A percentile compares a stretch with the other conserved stretches of the same genome.
Evolutionary conservation across 2,329 filamentous ascomycete species (phyloP).

Genomic region (Claviceps humidiphila): DNA sequence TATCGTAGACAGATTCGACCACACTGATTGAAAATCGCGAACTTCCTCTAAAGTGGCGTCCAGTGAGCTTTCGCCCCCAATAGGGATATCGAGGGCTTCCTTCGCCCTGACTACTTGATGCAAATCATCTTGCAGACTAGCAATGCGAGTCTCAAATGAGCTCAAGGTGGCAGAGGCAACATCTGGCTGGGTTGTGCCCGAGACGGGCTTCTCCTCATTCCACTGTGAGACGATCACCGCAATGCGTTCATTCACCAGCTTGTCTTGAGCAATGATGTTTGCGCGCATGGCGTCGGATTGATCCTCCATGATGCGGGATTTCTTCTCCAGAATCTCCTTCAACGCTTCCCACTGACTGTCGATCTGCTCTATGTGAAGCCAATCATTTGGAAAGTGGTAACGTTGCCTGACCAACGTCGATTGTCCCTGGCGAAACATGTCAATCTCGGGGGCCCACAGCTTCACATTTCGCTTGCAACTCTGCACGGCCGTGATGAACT

Average conservation of each 20-base stretch:
- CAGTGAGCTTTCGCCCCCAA: constrained; percentile 67
- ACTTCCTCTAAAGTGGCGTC: constrained; percentile 86
- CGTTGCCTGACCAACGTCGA: constrained; percentile 82
- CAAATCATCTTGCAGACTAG: constrained; percentile 71
- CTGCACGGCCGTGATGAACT: constrained; percentile 96
- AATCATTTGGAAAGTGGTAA: constrained; percentile 86
- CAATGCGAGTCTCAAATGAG: constrained; percentile 74
- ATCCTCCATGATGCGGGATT: constrained; percentile 90
- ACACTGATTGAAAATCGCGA: constrained; percentile 97
- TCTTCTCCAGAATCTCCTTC: constrained; percentile 81
- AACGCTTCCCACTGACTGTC: constrained; percentile 91
- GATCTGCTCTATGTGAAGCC: constrained; percentile 92
- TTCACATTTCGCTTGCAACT: constrained; percentile 90
- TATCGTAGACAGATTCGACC: constrained; percentile 88
- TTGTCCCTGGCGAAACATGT: constrained; percentile 90
- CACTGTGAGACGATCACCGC: constrained; percentile 72
- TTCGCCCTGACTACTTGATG: constrained; percentile 95
- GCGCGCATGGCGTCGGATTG: constrained; percentile 90
- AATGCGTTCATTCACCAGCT: constrained; percentile 80
- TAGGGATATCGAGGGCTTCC: constrained; percentile 83
- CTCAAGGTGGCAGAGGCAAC: constrained; percentile 72
- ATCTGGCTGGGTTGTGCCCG: constrained; percentile 81
- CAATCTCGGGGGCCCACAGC: constrained; percentile 88
- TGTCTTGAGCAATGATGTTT: constrained; percentile 90
- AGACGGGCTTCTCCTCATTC: constrained; percentile 95